These are phyloP conservation scores for Suillus americanus DNA, from an alignment of 768 basidiomycete species.

Conservation along the genomic window DNA sequence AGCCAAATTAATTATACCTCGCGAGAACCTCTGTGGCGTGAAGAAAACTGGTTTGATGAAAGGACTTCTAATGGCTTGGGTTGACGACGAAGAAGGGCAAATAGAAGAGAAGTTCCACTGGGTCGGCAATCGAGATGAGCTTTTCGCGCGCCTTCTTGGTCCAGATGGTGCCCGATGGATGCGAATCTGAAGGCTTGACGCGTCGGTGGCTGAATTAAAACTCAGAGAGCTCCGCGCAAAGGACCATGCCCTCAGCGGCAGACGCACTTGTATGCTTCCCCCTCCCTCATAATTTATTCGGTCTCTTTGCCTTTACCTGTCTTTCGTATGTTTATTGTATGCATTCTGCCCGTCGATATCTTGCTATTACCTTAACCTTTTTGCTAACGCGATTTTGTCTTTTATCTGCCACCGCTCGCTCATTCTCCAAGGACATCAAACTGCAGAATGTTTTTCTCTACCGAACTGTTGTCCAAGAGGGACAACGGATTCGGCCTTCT, in stretches of 20 bases:
- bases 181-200: slow-evolving; percentile 34
- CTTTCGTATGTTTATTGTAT: slow-evolving; percentile 3
- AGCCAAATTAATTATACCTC: slow-evolving; percentile 46
- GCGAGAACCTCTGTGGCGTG: slow-evolving; percentile 49
- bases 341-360: not conserved
- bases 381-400: slow-evolving; percentile 1
- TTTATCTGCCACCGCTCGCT: not conserved
- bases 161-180: slow-evolving; percentile 50
- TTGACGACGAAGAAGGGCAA: slow-evolving; percentile 28
- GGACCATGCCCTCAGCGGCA: not conserved
- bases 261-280: not conserved
- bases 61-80: slow-evolving; percentile 52
- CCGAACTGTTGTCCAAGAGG: slow-evolving; percentile 75
- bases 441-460: slow-evolving; percentile 77
- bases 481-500: slow-evolving; percentile 90
- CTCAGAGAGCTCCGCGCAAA: slow-evolving; percentile 9
- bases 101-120: slow-evolving; percentile 57
- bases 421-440: slow-evolving; percentile 1
- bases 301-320: slow-evolving; percentile 5
- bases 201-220: slow-evolving; percentile 9
- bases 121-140: slow-evolving; percentile 62
- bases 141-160: slow-evolving; percentile 64
- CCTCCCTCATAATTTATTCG: slow-evolving; percentile 7
- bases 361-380: slow-evolving; percentile 9
- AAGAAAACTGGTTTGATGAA: slow-evolving; percentile 56